Evolutionary conservation across 2,329 filamentous ascomycete genomes (phyloP), one percentile per base, ranked within the genome.

Genomic region (Stagonosporopsis cucurbitacearum): DNA sequence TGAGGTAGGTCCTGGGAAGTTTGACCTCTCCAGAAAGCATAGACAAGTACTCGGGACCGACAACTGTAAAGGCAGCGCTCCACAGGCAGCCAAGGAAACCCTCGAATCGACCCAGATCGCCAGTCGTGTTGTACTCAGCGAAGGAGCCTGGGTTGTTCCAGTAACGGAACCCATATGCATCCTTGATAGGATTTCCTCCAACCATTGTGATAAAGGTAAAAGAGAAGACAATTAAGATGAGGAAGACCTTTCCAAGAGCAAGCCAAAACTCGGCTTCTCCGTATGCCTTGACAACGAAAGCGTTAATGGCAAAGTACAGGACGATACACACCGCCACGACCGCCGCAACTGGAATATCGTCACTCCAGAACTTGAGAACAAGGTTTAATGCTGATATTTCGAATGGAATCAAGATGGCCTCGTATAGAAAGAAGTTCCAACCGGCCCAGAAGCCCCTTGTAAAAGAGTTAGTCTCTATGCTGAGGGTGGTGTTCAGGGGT

Each of bases 371-470:
- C 4, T 60, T 60, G 15, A 75, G 54, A 20, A 75, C 63, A 12
- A 73, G 50, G 44, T 71, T 74, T 37, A 72, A 51, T 1, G 72
- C 72, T 0, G 77, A 75, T 49, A 82, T 81, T 53, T 82, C 80
- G 55, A 79, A 80, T 0, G 80, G 79, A 1, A 82, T 79, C 0
- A 81, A 68, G 2, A 82, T 52, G 0, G 78, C 74, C 55, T 82
- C 78, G 58, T 80, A 80, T 39, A 81, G 36, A 50, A 80, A 80
- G 60, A 81, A 77, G 48, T 80, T 81, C 65, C 65, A 77, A 68
- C 78, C 77, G 54, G 77, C 76, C 69, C 79, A 80, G 64, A 88
- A 87, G 15, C 85, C 85, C 19, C 46, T 50, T 2, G 3, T 17
- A 12, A 12, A 25, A 7, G 6, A 12, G 26, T 50, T 28, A 42